Evolutionary conservation across 1,139 yeast species (phyloP).

Genomic region (Candida albicans): DNA sequence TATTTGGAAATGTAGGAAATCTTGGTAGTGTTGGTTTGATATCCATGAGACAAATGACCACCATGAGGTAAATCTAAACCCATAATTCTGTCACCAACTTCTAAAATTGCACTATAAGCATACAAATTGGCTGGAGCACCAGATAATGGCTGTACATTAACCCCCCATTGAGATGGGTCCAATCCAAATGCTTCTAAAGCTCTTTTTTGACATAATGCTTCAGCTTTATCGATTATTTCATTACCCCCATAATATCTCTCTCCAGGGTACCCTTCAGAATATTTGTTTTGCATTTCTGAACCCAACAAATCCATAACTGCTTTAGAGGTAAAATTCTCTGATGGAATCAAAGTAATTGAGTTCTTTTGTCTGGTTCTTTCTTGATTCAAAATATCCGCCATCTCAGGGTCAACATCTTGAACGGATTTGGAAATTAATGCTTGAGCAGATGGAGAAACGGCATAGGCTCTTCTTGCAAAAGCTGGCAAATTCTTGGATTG

Average conservation of each 20-base stretch:
- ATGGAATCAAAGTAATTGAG: conserved; percentile 81
- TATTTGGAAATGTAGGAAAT: conserved; percentile 89
- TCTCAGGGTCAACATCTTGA: conserved; percentile 78
- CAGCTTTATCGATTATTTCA: conserved; percentile 89
- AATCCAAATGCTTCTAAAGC: conserved; percentile 84
- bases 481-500: conserved; percentile 13
- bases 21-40: conserved; percentile 85
- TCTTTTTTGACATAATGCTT: conserved; percentile 86
- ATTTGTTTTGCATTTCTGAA: conserved; percentile 95
- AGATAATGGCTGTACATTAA: conserved; percentile 88
- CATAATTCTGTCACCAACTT: conserved; percentile 92
- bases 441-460: conserved; percentile 50
- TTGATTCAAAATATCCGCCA: conserved; percentile 75
- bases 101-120: conserved; percentile 85
- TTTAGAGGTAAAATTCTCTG: conserved; percentile 92
- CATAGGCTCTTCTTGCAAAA: conserved; percentile 31
- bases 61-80: conserved; percentile 97
- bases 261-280: conserved; percentile 98
- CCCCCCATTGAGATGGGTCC: conserved; percentile 86
- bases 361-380: conserved; percentile 94
- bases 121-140: conserved; percentile 97
- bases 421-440: conserved; percentile 64
- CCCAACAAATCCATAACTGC: conserved; percentile 94
- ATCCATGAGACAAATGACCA: conserved; percentile 95
- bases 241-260: conserved; percentile 98